Percentiles rank a stretch among this genome's conserved stretches.
Conservation (phyloP, 495 filamentous ascomycete species). For the Aspergillus sclerotiicarbonarius region DNA sequence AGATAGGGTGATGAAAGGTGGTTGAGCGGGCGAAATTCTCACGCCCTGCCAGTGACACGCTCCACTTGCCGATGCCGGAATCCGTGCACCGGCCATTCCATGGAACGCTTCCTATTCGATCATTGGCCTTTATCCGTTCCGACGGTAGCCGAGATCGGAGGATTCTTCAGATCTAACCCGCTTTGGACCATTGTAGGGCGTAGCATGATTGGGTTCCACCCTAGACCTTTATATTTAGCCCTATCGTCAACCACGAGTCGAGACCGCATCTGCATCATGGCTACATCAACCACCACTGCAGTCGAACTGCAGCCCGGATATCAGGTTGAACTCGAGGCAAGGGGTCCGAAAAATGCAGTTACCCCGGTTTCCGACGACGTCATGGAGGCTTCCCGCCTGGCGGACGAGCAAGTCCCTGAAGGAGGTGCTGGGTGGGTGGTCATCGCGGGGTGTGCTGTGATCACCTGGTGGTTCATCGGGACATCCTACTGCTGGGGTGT, state of each 20-base stretch:
- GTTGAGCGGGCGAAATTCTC: background rate
- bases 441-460: conserved; percentile 46
- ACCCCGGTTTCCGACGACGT: conserved; percentile 31
- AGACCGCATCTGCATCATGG: background rate
- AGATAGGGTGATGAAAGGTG: background rate
- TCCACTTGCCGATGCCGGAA: background rate
- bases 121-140: background rate
- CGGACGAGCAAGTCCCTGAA: conserved; percentile 52
- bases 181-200: background rate
- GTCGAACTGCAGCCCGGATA: conserved; percentile 9
- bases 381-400: conserved; percentile 47
- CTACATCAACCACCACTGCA: conserved; percentile 5
- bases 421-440: conserved; percentile 61
- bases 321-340: background rate
- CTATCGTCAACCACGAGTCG: background rate
- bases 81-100: background rate
- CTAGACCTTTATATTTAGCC: too few species aligned
- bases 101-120: too few species aligned
- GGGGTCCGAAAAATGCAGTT: background rate
- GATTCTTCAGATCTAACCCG: too few species aligned
- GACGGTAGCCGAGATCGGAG: background rate
- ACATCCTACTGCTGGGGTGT: conserved; percentile 57
- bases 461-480: conserved; percentile 57
- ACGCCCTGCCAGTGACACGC: background rate
- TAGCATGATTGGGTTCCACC: too few species aligned